These are phyloP conservation scores for Eutypa lata DNA, from an alignment of 2,329 filamentous ascomycete species.

Conservation along the genomic window DNA sequence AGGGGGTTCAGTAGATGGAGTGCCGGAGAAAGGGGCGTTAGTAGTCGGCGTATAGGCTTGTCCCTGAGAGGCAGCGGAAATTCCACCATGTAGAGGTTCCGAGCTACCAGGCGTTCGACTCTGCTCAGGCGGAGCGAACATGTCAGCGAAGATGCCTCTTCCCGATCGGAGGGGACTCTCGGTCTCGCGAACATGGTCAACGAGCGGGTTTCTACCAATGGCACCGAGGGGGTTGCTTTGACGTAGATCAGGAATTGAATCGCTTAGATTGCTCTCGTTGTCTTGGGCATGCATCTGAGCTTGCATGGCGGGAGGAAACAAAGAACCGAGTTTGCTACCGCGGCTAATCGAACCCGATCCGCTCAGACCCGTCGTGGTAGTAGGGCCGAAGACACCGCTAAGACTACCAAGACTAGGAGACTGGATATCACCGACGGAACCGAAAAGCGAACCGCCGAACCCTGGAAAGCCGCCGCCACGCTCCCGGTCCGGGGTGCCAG, in stretches of 20 bases:
- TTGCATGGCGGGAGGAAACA: constrained; percentile 88
- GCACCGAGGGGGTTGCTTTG: constrained; percentile 62
- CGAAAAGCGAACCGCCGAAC: constrained; percentile 79
- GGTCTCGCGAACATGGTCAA: constrained; percentile 50
- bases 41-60: constrained; percentile 28
- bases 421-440: constrained; percentile 72
- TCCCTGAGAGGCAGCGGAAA: constrained; percentile 25
- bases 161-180: constrained; percentile 57
- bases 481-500: constrained; percentile 66
- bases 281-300: constrained; percentile 80
- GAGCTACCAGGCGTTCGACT: constrained; percentile 30
- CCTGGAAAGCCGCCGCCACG: constrained; percentile 52
- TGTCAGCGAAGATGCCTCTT: constrained; percentile 55
- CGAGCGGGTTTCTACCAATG: constrained; percentile 62
- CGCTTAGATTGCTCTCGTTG: constrained; percentile 52
- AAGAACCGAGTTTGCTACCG: constrained; percentile 76
- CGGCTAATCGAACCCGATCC: constrained; percentile 67
- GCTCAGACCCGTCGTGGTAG: constrained; percentile 49
- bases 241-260: constrained; percentile 57
- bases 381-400: constrained; percentile 67
- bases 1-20: constrained; percentile 45
- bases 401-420: constrained; percentile 68
- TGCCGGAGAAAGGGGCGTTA: constrained; percentile 31
- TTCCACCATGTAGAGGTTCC: constrained; percentile 24
- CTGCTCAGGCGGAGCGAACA: constrained; percentile 40